Evolutionary conservation across 768 basidiomycete genomes (phyloP).

Genomic region (Multifurca ochricompacta): DNA sequence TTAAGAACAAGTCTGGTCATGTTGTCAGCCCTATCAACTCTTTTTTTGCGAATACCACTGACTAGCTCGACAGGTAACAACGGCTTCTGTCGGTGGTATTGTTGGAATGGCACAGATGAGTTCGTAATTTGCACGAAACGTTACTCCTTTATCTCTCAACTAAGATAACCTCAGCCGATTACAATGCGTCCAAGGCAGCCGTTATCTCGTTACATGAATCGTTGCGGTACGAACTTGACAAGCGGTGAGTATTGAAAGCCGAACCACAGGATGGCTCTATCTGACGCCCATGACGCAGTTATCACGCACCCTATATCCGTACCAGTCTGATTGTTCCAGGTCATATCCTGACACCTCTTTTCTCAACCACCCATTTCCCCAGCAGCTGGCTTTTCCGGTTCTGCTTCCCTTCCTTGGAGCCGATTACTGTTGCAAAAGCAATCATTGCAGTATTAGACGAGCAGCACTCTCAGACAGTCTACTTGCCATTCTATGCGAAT

Average conservation of each 20-base stretch:
- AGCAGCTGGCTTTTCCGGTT: slow-evolving; percentile 51
- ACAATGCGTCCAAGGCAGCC: slow-evolving; percentile 92
- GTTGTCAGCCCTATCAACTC: slow-evolving; percentile 46
- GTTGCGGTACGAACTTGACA: slow-evolving; percentile 82
- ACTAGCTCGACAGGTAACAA: slow-evolving; percentile 47
- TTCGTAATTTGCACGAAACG: slow-evolving; percentile 31
- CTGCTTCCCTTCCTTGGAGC: slow-evolving; percentile 65
- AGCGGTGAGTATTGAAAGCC: slow-evolving; percentile 39
- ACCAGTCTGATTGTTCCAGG: slow-evolving; percentile 83
- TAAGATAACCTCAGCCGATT: slow-evolving; percentile 53
- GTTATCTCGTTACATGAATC: slow-evolving; percentile 72
- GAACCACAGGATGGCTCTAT: slow-evolving; percentile 7
- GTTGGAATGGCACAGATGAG: slow-evolving; percentile 70
- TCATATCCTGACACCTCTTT: slow-evolving; percentile 72
- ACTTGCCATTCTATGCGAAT: slow-evolving; percentile 66
- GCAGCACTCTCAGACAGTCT: slow-evolving; percentile 63
- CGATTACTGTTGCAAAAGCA: slow-evolving; percentile 68
- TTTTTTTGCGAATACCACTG: neutral
- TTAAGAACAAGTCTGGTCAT: slow-evolving; percentile 72
- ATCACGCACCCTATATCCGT: slow-evolving; percentile 68
- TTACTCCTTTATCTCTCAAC: neutral
- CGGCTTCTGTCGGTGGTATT: slow-evolving; percentile 69
- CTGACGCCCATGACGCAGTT: slow-evolving; percentile 33
- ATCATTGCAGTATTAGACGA: slow-evolving; percentile 79
- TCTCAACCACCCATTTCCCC: slow-evolving; percentile 51